Evolutionary conservation across 495 filamentous ascomycete genomes (phyloP), one percentile per base, ranked within the genome.

Genomic region (Tuber brumale): DNA sequence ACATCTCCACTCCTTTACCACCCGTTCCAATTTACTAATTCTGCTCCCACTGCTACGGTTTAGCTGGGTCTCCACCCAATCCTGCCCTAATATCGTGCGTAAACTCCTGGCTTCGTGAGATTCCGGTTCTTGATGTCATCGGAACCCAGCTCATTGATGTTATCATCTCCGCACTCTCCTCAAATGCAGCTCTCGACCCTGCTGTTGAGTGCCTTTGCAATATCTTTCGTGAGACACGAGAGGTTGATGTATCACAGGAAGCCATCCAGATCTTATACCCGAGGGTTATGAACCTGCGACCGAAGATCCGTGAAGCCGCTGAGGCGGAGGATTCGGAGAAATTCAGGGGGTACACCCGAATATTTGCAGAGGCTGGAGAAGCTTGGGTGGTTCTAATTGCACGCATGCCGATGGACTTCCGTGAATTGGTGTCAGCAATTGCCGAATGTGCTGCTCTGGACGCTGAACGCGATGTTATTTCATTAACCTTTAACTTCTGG

Each of bases 401-500:
- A 35, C 90, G 95, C 71, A 86, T 95, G 79, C 94, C 95, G 3
- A 84, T 84, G 35, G 88, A 94, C 61, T 97, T 97, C 85, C 89
- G 91, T 9, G 89, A 88, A n/a, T 86, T 99, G 3, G 95, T 98
- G 14, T 93, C 97, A 81, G 90, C 91, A 12, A 89, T 98, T 45
- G 88, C 97, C 42, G 95, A 99, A 84, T 97, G 94, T 83, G 93
- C 91, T 76, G 91, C 91, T 37, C 87, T 90, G 77, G 95, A 99
- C 83, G 89, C 90, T 83, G 94, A 97, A 72, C 87, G 92, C 74
- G 95, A 98, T 72, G 94, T 93, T 14, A 91, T 98, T 72, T 91
- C 92, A 42, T 89, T 94, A 76, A 99, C 95, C 0, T 98, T 98
- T 84, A 89, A 90, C 72, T 98, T 98, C 86, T 99, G 95, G 95